phyloP scores from a whole-genome alignment of 148 eudicot species.

The Oxyria digyna region DNA sequence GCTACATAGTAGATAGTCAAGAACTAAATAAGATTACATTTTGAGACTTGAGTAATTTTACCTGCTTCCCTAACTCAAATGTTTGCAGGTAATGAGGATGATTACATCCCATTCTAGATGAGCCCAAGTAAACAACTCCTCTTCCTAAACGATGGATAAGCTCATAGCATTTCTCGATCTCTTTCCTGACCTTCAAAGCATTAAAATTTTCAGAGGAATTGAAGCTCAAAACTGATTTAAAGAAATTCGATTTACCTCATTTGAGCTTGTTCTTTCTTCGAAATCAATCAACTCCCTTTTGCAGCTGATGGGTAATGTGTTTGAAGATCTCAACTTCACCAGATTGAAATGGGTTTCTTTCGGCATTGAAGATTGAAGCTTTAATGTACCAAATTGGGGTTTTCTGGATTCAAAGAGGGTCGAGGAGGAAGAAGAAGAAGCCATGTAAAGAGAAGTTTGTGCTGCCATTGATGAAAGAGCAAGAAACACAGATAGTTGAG shows the following conservation, averaged over 20 bases:
- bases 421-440: constrained; percentile 1
- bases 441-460: background rate
- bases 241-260: constrained; percentile 40
- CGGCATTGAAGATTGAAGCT: constrained; percentile 5
- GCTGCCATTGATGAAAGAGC: background rate
- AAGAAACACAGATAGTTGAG: background rate
- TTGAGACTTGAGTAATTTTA: too few species aligned
- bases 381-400: background rate
- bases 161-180: constrained; percentile 74
- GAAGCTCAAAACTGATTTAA: background rate
- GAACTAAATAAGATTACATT: too few species aligned
- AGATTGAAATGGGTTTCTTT: constrained; percentile 12
- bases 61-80: constrained; percentile 55
- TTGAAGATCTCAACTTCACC: constrained; percentile 10
- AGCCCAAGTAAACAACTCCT: constrained; percentile 86
- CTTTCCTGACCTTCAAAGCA: constrained; percentile 70
- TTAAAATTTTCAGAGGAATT: background rate
- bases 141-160: constrained; percentile 78
- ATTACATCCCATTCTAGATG: constrained; percentile 56
- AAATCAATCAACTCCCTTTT: constrained; percentile 23
- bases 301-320: constrained; percentile 14
- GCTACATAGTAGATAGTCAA: too few species aligned
- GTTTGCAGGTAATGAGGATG: constrained; percentile 71
- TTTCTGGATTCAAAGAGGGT: background rate
- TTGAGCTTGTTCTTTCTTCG: constrained; percentile 68